Base-by-base conservation (phyloP, 164 flowering plant genomes). In the Magnolia sinica region DNA sequence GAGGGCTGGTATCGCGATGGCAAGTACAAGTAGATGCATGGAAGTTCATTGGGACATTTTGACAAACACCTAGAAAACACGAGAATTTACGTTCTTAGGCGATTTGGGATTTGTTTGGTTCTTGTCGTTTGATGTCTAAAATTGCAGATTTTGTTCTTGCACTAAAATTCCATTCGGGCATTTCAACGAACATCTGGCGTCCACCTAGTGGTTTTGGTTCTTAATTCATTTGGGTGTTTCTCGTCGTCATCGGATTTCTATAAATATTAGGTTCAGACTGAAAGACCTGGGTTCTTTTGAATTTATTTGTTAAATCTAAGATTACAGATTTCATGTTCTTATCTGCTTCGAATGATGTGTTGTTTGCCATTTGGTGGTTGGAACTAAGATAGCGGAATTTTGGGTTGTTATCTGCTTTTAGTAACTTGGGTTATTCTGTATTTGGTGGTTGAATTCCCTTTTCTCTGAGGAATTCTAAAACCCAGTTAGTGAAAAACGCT, bases 341-440 rank as follows among this genome's bases (percentile, higher is more conserved):
- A 4, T 37, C 45, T 37, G 45, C 45, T 37, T 37, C 7, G 45
- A 37, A 37, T 37, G 59, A 70, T 70, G 72, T 5, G 68, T 64
- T 64, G 23, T 64, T 64, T 23, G 18, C 68, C 22, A 64, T 64
- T 18, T 64, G 68, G 68, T 64, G 68, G 23, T 64, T 64, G 64
- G 9, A 59, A 19, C n/a, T 59, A 59, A 59, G n/a, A 10, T 2
- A 13, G 14, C 18, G 18, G n/a, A 59, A 13, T 59, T 59, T 59
- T 59, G 14, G 14, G 14, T 59, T 59, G 10, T 13, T 19, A 13
- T 59, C 64, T 13, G 4, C 64, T 13, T 19, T 59, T 13, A 59
- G n/a, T 19, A 10, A 13, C n/a, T 59, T 13, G n/a, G 64, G 64
- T 13, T 13, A 13, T 13, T 59, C 64, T 13, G 10, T 19, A 59